A percentile compares a stretch with the other conserved stretches of the same genome.
These are phyloP conservation scores for Neoboletus magnificus DNA, from an alignment of 768 basidiomycete species.

Conservation along the genomic window DNA sequence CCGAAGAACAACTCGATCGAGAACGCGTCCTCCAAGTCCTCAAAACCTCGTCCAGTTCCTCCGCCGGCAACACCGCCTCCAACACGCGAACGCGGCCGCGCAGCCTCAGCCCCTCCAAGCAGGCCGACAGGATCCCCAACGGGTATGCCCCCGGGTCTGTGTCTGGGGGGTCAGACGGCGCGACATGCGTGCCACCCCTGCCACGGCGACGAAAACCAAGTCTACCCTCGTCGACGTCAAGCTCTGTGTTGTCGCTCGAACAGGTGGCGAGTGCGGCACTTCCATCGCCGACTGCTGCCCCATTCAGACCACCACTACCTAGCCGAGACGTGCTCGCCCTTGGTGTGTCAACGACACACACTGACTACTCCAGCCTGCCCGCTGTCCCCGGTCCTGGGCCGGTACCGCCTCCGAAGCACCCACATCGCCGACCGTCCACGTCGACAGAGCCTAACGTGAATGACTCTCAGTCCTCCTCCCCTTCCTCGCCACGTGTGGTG, in stretches of 20 bases:
- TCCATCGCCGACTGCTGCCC: conserved; percentile 5
- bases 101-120: conserved; percentile 32
- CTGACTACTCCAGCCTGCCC: not conserved
- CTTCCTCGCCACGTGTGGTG: conserved; percentile 38
- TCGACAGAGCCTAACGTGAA: conserved; percentile 21
- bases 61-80: conserved; percentile 2
- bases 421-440: conserved; percentile 42
- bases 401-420: conserved; percentile 51
- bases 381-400: conserved; percentile 26
- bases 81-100: conserved; percentile 25
- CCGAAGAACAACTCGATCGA: conserved; percentile 63
- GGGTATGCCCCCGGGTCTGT: not conserved
- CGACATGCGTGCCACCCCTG: conserved; percentile 29
- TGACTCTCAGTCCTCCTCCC: conserved; percentile 26
- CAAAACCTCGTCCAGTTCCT: conserved; percentile 45
- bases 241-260: conserved; percentile 37
- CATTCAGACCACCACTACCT: conserved; percentile 25
- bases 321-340: conserved; percentile 15
- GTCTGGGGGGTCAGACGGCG: conserved; percentile 20
- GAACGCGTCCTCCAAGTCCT: conserved; percentile 70
- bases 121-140: not conserved
- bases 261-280: conserved; percentile 41
- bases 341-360: conserved; percentile 2
- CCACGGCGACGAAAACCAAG: conserved; percentile 38
- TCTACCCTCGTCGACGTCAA: conserved; percentile 32